phyloP scores from a whole-genome alignment of 306 rosid genomes.

The Inga leiocalycina region DNA sequence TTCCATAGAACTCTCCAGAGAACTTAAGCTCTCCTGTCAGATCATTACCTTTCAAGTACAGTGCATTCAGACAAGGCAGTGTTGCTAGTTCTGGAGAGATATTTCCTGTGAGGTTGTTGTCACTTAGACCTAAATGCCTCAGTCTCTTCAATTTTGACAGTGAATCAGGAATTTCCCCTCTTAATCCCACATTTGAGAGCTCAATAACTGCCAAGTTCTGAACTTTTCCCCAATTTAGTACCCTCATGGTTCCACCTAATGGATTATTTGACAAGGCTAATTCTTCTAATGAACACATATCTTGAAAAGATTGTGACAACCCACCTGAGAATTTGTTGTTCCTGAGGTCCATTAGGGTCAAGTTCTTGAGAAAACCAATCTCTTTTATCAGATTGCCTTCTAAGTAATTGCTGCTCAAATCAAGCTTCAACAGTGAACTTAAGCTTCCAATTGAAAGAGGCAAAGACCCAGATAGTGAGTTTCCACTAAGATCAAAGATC shows the following conservation, averaged over 20 bases:
- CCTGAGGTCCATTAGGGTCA: slow-evolving; percentile 85
- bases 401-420: slow-evolving; percentile 66
- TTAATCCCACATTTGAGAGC: slow-evolving; percentile 64
- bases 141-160: slow-evolving; percentile 61
- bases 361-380: slow-evolving; percentile 47
- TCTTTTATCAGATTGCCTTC: slow-evolving; percentile 56
- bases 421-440: slow-evolving; percentile 75
- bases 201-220: slow-evolving; percentile 69
- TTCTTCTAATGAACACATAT: slow-evolving; percentile 63
- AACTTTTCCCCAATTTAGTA: slow-evolving; percentile 63
- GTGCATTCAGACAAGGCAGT: slow-evolving; percentile 70
- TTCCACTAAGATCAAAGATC: slow-evolving; percentile 78
- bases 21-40: slow-evolving; percentile 71
- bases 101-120: slow-evolving; percentile 75
- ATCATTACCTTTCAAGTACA: slow-evolving; percentile 77
- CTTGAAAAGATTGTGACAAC: slow-evolving; percentile 55
- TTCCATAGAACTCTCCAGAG: slow-evolving; percentile 57
- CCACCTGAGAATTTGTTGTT: slow-evolving; percentile 79
- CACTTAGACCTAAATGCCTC: slow-evolving; percentile 79
- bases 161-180: slow-evolving; percentile 84
- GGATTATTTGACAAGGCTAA: slow-evolving; percentile 80
- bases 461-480: slow-evolving; percentile 68
- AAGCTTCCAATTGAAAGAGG: slow-evolving; percentile 60
- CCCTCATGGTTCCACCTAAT: slow-evolving; percentile 64
- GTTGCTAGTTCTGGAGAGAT: slow-evolving; percentile 65